Evolutionary conservation across 257 asterid genomes (phyloP), one percentile per base, ranked within the genome.

Genomic region (Gentiana straminea): DNA sequence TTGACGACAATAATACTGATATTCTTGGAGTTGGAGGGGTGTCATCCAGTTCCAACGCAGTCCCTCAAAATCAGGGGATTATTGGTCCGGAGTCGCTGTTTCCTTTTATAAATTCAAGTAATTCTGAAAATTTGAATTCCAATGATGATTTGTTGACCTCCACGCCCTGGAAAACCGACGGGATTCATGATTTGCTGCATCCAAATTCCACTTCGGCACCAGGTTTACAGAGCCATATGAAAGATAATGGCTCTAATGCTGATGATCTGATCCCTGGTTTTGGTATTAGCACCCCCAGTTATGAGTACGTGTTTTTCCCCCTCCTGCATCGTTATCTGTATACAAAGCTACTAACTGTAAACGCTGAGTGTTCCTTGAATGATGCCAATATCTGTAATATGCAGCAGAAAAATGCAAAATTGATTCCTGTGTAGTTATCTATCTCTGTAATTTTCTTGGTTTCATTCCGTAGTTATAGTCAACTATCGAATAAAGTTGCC

Each of bases 261-360:
- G 90, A 82, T 59, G 95, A 79, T 60, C 68, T 83, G 76, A 52
- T 89, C 13, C 68, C 85, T 35, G 86, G 78, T 35, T 79, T 86
- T 51, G 79, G 73, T 59, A 77, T 57, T 66, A 67, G 66, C 65
- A 54, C 71, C 55, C 49, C 83, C 36, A 62, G 64, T 66, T 66
- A 64, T 24, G 57, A 65, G 76, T 73, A 71, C 57, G 67, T 53
- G 57, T 38, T 45, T 24, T 1, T 7, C 46, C 46, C 46, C 46
- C 9, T 10, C 46, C 11, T 41, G 24, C 24, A 24, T 24, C 24
- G 24, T 24, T 24, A 24, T 24, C 24, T 24, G 24, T 24, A 24
- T 24, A 24, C 24, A 24, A 24, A 24, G 24, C 24, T 24, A 24
- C 24, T 24, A 24, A 24, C 24, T 24, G 24, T 24, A 24, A 24